Evolutionary conservation across 1,139 yeast genomes (phyloP).

Genomic region (Blastobotrys persicus): DNA sequence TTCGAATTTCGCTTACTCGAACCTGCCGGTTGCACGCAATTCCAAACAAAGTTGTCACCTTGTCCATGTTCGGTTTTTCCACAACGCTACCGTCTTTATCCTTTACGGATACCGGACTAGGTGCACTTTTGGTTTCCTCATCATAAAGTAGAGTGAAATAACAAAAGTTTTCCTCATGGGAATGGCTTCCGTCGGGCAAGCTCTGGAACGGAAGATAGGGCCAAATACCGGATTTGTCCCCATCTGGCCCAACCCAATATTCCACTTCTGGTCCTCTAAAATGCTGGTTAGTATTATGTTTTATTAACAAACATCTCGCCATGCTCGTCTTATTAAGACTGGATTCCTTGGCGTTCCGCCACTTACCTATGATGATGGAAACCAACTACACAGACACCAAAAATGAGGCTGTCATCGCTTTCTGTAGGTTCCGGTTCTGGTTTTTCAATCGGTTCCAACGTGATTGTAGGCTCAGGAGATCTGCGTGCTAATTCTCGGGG

Average conservation of each 20-base stretch:
- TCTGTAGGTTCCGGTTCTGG: constrained; percentile 17
- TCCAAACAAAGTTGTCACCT: constrained; percentile 78
- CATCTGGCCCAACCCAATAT: constrained; percentile 77
- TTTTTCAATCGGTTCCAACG: constrained; percentile 25
- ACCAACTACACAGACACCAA: constrained; percentile 87
- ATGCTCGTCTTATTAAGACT: no score
- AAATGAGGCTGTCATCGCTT: constrained; percentile 44
- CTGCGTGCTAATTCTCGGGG: constrained; percentile 1
- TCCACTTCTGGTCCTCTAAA: constrained; percentile 88
- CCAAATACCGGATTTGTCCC: constrained; percentile 56
- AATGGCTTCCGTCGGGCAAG: constrained; percentile 92
- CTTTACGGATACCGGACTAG: constrained; percentile 43
- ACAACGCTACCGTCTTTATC: constrained; percentile 36
- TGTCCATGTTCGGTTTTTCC: constrained; percentile 40
- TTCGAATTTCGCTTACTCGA: constrained; percentile 57
- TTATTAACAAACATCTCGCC: no score
- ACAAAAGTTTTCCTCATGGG: constrained; percentile 88
- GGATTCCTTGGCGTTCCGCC: no score
- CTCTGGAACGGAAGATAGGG: constrained; percentile 93
- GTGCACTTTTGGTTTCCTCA: constrained; percentile 48
- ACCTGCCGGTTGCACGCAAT: constrained; percentile 91
- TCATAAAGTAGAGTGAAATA: constrained; percentile 85
- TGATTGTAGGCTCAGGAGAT: constrained; percentile 8
- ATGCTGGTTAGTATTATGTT: constrained; percentile 20
- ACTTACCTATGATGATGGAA: constrained; percentile 67